A percentile compares a stretch with the other conserved stretches of the same genome.
Evolutionary conservation across 116 monocot genomes (phyloP).

Genomic region (Dioscorea cayenensis): DNA sequence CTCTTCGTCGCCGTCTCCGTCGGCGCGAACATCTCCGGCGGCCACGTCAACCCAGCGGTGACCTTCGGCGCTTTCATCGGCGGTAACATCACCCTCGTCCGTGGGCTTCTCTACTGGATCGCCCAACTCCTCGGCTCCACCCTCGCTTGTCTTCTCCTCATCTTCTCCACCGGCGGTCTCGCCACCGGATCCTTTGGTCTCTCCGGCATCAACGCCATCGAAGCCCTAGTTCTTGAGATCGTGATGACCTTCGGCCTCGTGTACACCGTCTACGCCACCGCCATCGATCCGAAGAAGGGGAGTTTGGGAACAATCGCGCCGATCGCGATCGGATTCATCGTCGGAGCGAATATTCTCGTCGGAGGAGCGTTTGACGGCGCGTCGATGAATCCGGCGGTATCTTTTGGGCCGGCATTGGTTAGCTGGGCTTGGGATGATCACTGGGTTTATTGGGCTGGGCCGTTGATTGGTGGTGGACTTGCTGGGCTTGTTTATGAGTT

Average conservation of each 20-base stretch:
- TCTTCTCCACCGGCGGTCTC: constrained; percentile 16
- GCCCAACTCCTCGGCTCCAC: constrained; percentile 30
- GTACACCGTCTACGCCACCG: constrained; percentile 63
- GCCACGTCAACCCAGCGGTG: constrained; percentile 31
- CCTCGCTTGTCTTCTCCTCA: constrained; percentile 23
- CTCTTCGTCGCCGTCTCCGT: constrained; percentile 25
- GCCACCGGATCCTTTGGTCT: constrained; percentile 1
- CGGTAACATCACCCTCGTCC: constrained; percentile 23
- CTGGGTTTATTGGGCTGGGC: constrained; percentile 68
- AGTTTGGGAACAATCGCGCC: constrained; percentile 44
- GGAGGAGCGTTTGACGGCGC: constrained; percentile 49
- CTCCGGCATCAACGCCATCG: constrained; percentile 12
- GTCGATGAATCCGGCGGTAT: constrained; percentile 57
- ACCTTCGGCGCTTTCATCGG: constrained; percentile 29
- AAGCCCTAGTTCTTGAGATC: constrained; percentile 35
- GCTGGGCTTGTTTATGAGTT: constrained; percentile 43
- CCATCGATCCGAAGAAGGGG: constrained; percentile 59
- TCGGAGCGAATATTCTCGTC: constrained; percentile 52
- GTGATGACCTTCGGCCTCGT: constrained; percentile 56
- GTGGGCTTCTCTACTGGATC: constrained; percentile 24
- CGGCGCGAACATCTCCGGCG: constrained; percentile 30
- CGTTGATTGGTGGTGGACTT: constrained; percentile 38
- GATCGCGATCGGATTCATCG: constrained; percentile 58
- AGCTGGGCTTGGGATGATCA: constrained; percentile 49
- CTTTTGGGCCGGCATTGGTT: constrained; percentile 52